A percentile compares a stretch with the other conserved stretches of the same genome.
phyloP scores from a whole-genome alignment of 1,284 basidiomycete species.

The Fomitiporia mediterranea region DNA sequence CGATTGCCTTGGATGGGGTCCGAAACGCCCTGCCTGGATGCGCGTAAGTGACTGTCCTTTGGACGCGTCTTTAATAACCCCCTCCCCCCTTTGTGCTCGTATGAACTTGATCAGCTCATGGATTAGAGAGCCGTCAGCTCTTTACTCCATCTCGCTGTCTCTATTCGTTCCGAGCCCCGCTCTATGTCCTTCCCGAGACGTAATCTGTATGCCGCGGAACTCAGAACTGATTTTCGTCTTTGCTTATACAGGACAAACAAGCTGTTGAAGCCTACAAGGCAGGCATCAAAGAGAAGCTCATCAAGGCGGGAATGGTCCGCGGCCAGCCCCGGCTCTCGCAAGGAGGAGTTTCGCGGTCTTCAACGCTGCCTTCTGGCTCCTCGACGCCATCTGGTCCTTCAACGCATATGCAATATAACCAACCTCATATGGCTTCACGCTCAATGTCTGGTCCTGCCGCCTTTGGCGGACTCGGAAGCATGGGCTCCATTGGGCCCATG shows the following conservation, averaged over 20 bases:
- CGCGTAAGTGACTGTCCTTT: slow-evolving; percentile 45
- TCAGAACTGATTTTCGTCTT: slow-evolving; percentile 2
- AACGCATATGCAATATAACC: slow-evolving; percentile 4
- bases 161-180: background rate
- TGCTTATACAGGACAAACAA: slow-evolving; percentile 59
- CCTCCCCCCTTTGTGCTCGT: background rate
- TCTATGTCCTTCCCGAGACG: too few species aligned
- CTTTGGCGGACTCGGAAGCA: slow-evolving; percentile 10
- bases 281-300: slow-evolving; percentile 75
- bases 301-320: slow-evolving; percentile 69
- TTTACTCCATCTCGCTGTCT: background rate
- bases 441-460: slow-evolving; percentile 14
- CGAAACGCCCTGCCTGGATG: slow-evolving; percentile 79
- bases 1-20: slow-evolving; percentile 76
- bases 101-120: background rate
- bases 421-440: slow-evolving; percentile 16
- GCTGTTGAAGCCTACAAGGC: slow-evolving; percentile 77
- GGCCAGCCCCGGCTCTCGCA: slow-evolving; percentile 63
- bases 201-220: background rate
- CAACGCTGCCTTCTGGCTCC: slow-evolving; percentile 21
- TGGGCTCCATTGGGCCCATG: slow-evolving; percentile 9
- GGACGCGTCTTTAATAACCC: slow-evolving; percentile 6
- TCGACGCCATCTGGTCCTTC: slow-evolving; percentile 12
- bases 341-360: slow-evolving; percentile 27
- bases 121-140: background rate